Conservation (phyloP, 176 grass and related monocot species). For the Oryza glaberrima region DNA sequence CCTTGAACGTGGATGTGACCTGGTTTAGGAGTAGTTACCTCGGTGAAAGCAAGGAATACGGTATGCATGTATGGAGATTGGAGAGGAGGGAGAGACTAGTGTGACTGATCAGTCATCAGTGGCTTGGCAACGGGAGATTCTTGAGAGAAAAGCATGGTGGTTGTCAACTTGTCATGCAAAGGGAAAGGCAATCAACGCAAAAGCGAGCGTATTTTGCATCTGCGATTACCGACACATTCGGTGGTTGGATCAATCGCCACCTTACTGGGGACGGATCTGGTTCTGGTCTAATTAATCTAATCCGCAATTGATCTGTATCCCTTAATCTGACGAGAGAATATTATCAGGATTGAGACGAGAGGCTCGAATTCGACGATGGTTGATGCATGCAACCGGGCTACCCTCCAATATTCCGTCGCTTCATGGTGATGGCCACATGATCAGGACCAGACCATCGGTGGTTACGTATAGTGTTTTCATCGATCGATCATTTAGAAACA, state of each 20-base stretch:
- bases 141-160: slow-evolving; percentile 29
- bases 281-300: neutral
- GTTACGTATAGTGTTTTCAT: slow-evolving; percentile 40
- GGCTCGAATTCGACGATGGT: neutral
- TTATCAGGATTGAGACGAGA: neutral
- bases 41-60: slow-evolving; percentile 11
- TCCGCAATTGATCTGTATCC: neutral
- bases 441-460: slow-evolving; percentile 24
- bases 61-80: neutral
- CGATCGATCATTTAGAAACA: neutral
- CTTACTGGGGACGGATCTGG: neutral
- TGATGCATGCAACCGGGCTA: neutral
- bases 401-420: slow-evolving; percentile 20
- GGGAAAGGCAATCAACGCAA: neutral
- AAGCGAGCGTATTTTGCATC: neutral
- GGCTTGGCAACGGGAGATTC: slow-evolving; percentile 22
- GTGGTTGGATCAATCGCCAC: slow-evolving; percentile 37
- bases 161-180: slow-evolving; percentile 25
- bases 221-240: slow-evolving; percentile 28
- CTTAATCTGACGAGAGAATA: neutral
- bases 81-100: neutral
- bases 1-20: slow-evolving; percentile 31
- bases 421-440: slow-evolving; percentile 31
- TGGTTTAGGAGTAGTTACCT: neutral
- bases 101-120: neutral